Base-by-base conservation (phyloP, 257 asterid species). In the Leonotis leonurus region DNA sequence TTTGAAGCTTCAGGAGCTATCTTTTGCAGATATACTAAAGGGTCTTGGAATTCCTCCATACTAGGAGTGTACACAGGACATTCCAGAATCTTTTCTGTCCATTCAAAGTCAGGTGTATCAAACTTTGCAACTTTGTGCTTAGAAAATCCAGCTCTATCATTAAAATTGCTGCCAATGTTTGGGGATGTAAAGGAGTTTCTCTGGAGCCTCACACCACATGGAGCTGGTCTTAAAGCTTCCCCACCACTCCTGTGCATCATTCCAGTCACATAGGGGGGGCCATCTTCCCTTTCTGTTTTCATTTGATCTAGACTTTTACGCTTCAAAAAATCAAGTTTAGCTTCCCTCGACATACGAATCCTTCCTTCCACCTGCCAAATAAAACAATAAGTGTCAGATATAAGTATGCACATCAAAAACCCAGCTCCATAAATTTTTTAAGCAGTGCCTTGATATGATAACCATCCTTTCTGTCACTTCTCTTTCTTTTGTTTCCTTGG, bases 1-100 rank as follows among this genome's bases (percentile, higher is more conserved):
- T 78, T 86, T 3, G 95, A 89, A 69, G 99, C 99, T 73, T 85
- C 96, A 26, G 95, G 97, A 68, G 99, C 95, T 61, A 93, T 89
- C 83, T 85, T 93, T 73, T 82, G 96, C 70, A 93, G 71, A 83
- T 81, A 93, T 55, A 81, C 80, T 68, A 93, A 69, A 55, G 99
- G 99, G 78, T 93, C 99, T 75, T 87, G 85, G 68, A 93, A 93
- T 63, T 93, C 99, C 79, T 85, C 94, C 69, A 77, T 80, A 68
- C 73, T 81, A 40, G 99, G 99, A 61, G 67, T 43, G 75, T 85
- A 93, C 37, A 87, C 91, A 1, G 99, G 99, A 73, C 99, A 93
- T 51, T 88, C 96, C 0, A 77, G 94, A 70, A 93, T 82, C 76
- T 77, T 78, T 53, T 82, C 83, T 46, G 82, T 89, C 99, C 99